A percentile compares a stretch with the other conserved stretches of the same genome.
Evolutionary conservation across 495 filamentous ascomycete species (phyloP).

Genomic region (Podospora conica): DNA sequence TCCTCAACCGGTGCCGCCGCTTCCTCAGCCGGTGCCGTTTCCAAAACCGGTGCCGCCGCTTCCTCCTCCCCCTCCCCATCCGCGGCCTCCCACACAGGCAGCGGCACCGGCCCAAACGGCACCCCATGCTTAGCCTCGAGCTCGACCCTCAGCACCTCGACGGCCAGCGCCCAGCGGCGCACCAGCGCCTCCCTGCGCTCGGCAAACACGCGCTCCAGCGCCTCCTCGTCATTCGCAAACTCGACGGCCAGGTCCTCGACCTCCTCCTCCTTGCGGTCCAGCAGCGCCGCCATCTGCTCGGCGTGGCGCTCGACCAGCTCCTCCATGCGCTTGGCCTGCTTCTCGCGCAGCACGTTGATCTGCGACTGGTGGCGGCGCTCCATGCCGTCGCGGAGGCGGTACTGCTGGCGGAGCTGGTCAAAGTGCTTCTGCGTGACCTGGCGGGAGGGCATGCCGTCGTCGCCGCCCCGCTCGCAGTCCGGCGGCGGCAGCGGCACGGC

Average conservation of each 20-base stretch:
- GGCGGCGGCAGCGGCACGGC: slow-evolving; percentile 22
- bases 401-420: slow-evolving; percentile 64
- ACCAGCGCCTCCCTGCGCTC: slow-evolving; percentile 46
- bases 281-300: slow-evolving; percentile 51
- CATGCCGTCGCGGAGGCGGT: slow-evolving; percentile 62
- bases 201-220: slow-evolving; percentile 41
- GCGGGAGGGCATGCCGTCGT: slow-evolving; percentile 29
- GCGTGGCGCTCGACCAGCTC: slow-evolving; percentile 60
- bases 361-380: slow-evolving; percentile 61
- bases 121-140: slow-evolving; percentile 47
- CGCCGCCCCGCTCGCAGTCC: slow-evolving; percentile 15
- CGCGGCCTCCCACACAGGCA: slow-evolving; percentile 38
- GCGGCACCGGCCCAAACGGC: slow-evolving; percentile 44
- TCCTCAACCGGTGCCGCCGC: too few species aligned
- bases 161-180: slow-evolving; percentile 56
- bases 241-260: slow-evolving; percentile 53
- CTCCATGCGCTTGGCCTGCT: slow-evolving; percentile 63
- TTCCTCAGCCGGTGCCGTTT: too few species aligned
- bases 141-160: slow-evolving; percentile 55
- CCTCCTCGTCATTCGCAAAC: slow-evolving; percentile 48
- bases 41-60: not conserved
- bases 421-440: slow-evolving; percentile 52
- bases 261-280: slow-evolving; percentile 46
- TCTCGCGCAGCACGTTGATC: slow-evolving; percentile 75
- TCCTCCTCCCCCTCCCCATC: slow-evolving; percentile 3